Base-by-base conservation (phyloP, 768 basidiomycete genomes). In the Pulveroboletus frians region DNA sequence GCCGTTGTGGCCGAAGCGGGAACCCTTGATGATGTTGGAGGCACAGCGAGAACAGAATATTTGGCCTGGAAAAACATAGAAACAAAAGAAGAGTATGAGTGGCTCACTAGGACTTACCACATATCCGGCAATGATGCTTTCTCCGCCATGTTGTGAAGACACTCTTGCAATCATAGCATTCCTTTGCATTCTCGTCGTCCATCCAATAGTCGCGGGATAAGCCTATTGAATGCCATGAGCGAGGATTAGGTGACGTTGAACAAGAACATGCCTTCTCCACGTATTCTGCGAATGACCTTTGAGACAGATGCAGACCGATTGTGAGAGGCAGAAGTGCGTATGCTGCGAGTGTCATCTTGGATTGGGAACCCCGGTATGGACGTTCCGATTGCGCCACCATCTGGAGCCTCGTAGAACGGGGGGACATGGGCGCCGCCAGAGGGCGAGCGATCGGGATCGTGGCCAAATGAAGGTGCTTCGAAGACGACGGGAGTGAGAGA, bases 1-100 rank as follows among this genome's bases (percentile, higher is more conserved):
- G n/a, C 92, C 92, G 46, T 95, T 88, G 52, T 92, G 86, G 4
- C 94, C 93, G 61, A 96, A 97, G 7, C 93, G 83, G 11, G 84
- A 78, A 14, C 92, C 94, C 56, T 93, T 94, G 68, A 98, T 93
- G 57, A 96, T 88, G 60, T 96, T 95, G 27, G 92, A 94, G 3
- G 96, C 93, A 67, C 96, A 99, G 9, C 92, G 82, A 29, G 91
- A 92, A 68, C 96, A 99, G 65, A 97, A 99, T 65, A 99, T 94
- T 68, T 96, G 94, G 29, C 94, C 94, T 88, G 52, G 36, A 40
- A 51, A 27, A n/a, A 38, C 3, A 56, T 10, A 47, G 40, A 43
- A 26, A 30, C 37, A 32, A 8, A 18, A 6, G 3, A 30, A 36
- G 9, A 29, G 20, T 26, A 17, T 4, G 26, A 50, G 32, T 14